Evolutionary conservation across 2,329 filamentous ascomycete genomes (phyloP).

Genomic region (Microcyclospora pomicola): DNA sequence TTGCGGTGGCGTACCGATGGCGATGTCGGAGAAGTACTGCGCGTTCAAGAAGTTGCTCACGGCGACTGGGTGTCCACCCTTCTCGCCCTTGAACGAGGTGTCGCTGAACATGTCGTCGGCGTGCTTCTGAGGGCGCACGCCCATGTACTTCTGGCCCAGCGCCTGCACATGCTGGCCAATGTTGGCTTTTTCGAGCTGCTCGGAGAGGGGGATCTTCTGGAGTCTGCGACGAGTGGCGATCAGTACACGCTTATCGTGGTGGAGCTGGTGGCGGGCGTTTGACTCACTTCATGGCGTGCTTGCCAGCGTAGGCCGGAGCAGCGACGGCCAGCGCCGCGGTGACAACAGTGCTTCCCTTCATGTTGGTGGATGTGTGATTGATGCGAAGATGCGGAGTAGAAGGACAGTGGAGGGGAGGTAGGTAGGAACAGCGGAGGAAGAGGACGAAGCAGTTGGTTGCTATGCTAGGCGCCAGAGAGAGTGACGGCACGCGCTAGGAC

Average conservation of each 20-base stretch:
- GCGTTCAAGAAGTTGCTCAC: slow-evolving; percentile 98
- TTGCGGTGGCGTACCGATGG: slow-evolving; percentile 82
- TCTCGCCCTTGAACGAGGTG: slow-evolving; percentile 50
- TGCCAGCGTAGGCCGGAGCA: slow-evolving; percentile 57
- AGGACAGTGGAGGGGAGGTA: background rate
- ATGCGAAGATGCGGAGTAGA: background rate
- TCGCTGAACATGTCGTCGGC: slow-evolving; percentile 68
- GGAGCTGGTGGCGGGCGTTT: background rate
- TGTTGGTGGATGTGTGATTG: slow-evolving; percentile 27
- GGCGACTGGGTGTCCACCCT: slow-evolving; percentile 57
- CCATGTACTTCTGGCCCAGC: slow-evolving; percentile 94
- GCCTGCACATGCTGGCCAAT: slow-evolving; percentile 69
- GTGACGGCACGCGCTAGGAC: too few relatives aligned
- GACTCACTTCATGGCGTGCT: slow-evolving; percentile 70
- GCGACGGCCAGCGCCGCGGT: slow-evolving; percentile 58
- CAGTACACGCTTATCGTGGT: background rate
- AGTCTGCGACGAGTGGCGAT: slow-evolving; percentile 1
- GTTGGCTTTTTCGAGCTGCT: slow-evolving; percentile 75
- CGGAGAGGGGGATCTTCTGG: slow-evolving; percentile 78
- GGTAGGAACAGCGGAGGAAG: background rate
- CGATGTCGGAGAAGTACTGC: slow-evolving; percentile 97
- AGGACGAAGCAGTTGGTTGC: slow-evolving; percentile 2
- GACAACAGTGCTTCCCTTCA: slow-evolving; percentile 74
- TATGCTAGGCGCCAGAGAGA: too few relatives aligned
- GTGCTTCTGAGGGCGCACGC: slow-evolving; percentile 55